Base-by-base conservation (phyloP, 2,329 filamentous ascomycete genomes). In the Curvularia lunata region DNA sequence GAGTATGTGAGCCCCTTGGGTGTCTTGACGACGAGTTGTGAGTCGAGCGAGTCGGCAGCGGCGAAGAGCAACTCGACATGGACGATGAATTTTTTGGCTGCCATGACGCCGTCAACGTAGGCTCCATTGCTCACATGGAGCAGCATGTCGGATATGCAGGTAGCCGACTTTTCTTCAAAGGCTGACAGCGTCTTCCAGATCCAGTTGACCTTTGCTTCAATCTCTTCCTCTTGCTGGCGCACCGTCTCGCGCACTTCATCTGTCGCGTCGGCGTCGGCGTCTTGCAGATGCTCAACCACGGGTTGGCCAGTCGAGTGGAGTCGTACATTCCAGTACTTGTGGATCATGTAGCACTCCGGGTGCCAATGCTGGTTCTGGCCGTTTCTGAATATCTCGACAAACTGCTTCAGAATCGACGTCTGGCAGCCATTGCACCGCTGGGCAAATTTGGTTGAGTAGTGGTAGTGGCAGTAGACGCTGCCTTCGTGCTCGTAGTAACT, bases 331-430 rank as follows among this genome's bases (percentile, higher is more conserved):
- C 95, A 99, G 78, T 98, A 99, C 73, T 99, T 99, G 81, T 99
- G 95, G 62, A 99, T 99, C 95, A 99, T 99, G 79, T 99, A 99
- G 78, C 95, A 99, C 78, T 99, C 95, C 1, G 95, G 95, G 75
- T 99, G 95, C 95, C 95, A 99, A 76, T 99, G 95, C 73, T 99
- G 95, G 74, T 98, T 97, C 75, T 97, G 91, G 1, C 94, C 94
- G 77, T 98, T 98, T 68, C 95, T 89, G 79, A 93, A 99, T 61
- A 99, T 98, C 78, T 99, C 95, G 60, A 99, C 95, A 76, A 99
- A 99, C 76, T 99, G 95, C 80, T 99, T 99, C 42, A 99, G 83
- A 63, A 99, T 99, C 51, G 95, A 92, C 2, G 94, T 97, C 72
- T 97, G 92, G 72, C 95, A 99, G 64, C 95, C 95, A 76, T 96